Percentiles rank a stretch among this genome's conserved stretches.
phyloP scores from a whole-genome alignment of 176 grass and related monocot genomes.

The Thinopyrum elongatum region DNA sequence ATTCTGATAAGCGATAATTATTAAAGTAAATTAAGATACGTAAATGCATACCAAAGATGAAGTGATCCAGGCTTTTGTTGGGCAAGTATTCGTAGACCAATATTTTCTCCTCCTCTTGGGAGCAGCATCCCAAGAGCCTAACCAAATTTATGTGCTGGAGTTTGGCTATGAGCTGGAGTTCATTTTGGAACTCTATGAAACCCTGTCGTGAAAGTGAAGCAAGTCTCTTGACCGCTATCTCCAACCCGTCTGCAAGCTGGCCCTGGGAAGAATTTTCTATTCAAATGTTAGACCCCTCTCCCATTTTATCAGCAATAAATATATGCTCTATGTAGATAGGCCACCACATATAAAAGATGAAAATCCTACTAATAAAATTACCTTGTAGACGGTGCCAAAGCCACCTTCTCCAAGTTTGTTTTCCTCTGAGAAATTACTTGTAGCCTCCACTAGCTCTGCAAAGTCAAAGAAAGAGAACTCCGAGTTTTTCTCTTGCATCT shows the following conservation, averaged over 20 bases:
- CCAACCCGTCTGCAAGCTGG: neutral
- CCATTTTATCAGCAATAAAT: neutral
- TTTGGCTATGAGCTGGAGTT: slow-evolving; percentile 14
- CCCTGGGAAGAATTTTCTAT: neutral
- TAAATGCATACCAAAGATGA: slow-evolving; percentile 55
- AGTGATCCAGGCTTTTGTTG: slow-evolving; percentile 64
- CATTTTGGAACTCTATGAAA: neutral
- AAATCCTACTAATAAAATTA: neutral
- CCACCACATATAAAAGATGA: neutral
- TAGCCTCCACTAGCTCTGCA: slow-evolving; percentile 26
- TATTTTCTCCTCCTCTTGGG: slow-evolving; percentile 51
- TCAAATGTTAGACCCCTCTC: neutral
- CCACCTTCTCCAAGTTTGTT: slow-evolving; percentile 49
- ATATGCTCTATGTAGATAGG: neutral
- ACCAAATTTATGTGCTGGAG: slow-evolving; percentile 12
- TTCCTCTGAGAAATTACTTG: slow-evolving; percentile 31
- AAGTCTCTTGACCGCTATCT: slow-evolving; percentile 9
- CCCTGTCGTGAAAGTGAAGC: neutral
- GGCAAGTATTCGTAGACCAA: slow-evolving; percentile 68
- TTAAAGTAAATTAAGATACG: neutral
- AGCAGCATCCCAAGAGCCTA: slow-evolving; percentile 30
- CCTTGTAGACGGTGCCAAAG: slow-evolving; percentile 51
- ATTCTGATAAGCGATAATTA: neutral
- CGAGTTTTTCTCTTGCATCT: neutral
- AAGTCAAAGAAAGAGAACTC: slow-evolving; percentile 37